Base-by-base conservation (phyloP, 2,329 filamentous ascomycete species). In the Colletotrichum liriopes region DNA sequence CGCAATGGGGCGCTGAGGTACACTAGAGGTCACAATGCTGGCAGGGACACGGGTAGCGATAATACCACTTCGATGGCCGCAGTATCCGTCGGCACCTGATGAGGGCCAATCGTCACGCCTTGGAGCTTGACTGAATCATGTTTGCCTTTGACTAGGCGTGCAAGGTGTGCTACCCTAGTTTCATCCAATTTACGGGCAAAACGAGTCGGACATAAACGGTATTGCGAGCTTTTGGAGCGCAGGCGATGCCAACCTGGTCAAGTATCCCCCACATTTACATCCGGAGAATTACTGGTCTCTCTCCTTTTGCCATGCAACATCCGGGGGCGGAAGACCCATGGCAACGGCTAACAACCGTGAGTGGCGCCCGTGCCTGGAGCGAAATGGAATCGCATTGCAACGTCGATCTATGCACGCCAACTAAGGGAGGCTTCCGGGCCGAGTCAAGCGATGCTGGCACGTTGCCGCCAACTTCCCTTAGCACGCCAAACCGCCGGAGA, bases 111-210 rank as follows among this genome's bases (percentile, higher is more conserved):
- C 45, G n/a, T 43, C 45, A 26, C 45, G 37, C 54, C 29, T 55
- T 55, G 59, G 23, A 39, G 39, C 39, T 69, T 60, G 29, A 59
- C 65, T 45, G 60, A 65, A 47, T 69, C 54, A 43, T 70, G 59
- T 64, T 70, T 70, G 65, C 32, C 59, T 72, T 61, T 64, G 18
- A 29, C 12, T n/a, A 20, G 23, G 65, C 51, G 52, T 18, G 35
- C 32, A 37, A 56, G 4, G 14, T 23, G 20, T 14, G 52, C 49
- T 51, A 49, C 35, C 23, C 5, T 23, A 62, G 68, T 63, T 68
- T 63, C 58, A 71, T 65, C 59, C 37, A 16, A 55, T 47, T 43
- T 39, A 11, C 64, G 26, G 51, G 52, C 7, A 35, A 55, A 26
- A 16, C 35, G 39, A 39, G 47, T 35, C 37, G 12, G 23, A 39